Evolutionary conservation across 495 filamentous ascomycete genomes (phyloP).

Genomic region (Penicillium lividum): DNA sequence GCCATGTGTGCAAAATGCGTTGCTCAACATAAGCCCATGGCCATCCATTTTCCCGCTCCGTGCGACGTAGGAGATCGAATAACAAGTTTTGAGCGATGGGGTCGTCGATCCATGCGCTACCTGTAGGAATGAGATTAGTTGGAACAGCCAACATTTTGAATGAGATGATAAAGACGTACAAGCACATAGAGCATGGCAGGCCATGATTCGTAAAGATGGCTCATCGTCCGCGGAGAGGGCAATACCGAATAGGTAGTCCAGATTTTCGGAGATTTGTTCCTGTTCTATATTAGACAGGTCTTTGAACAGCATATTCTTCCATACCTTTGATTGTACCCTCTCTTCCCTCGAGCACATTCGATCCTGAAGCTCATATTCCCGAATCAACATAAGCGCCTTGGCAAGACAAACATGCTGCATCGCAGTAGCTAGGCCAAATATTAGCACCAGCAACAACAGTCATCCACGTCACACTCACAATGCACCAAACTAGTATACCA

Average conservation of each 20-base stretch:
- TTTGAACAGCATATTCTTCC: conserved; percentile 1
- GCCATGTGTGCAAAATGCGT: conserved; percentile 25
- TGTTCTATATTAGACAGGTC: conserved; percentile 7
- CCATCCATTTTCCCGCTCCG: conserved; percentile 32
- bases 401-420: conserved; percentile 44
- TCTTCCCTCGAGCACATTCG: conserved; percentile 11
- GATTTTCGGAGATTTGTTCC: conserved; percentile 32
- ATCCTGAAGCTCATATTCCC: conserved; percentile 23
- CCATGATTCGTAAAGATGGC: conserved; percentile 40
- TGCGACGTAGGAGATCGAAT: conserved; percentile 30
- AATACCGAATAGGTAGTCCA: conserved; percentile 42
- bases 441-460: not conserved
- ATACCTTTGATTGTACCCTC: conserved; percentile 27
- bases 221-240: conserved; percentile 42
- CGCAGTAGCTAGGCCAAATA: conserved; percentile 33
- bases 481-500: conserved; percentile 42
- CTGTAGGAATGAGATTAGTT: conserved; percentile 12
- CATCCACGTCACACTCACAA: conserved; percentile 26
- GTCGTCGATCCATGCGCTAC: conserved; percentile 38
- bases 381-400: conserved; percentile 37
- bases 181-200: conserved; percentile 41
- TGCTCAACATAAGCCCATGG: conserved; percentile 33
- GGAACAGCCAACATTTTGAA: not conserved
- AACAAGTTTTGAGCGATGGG: conserved; percentile 23
- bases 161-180: conserved; percentile 25